Conservation (phyloP, 345 rosid species). For the Hibiscus syriacus region DNA sequence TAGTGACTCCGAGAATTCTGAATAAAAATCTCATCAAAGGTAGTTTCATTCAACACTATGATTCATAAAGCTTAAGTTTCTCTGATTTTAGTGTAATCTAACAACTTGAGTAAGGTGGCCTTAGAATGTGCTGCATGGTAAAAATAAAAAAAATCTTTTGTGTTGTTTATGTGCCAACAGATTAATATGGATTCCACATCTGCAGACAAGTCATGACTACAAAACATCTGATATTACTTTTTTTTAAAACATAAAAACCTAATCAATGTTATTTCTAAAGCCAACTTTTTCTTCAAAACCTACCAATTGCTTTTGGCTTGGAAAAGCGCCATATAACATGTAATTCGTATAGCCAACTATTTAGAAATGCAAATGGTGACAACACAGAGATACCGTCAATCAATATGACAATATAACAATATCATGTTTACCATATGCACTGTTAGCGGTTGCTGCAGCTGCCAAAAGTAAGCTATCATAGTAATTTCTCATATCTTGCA, state of each 20-base stretch:
- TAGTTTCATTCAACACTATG: not conserved
- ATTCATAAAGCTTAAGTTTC: not conserved
- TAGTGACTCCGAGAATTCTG: constrained; percentile 94
- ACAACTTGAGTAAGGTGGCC: not conserved
- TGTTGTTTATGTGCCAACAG: not conserved
- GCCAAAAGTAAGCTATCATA: constrained; percentile 95
- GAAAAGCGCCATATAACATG: not conserved
- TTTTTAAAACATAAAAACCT: not conserved
- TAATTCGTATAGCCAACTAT: not conserved
- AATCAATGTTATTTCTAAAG: not conserved
- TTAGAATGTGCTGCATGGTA: not conserved
- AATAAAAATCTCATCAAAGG: constrained; percentile 6
- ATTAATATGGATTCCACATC: not conserved
- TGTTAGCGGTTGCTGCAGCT: constrained; percentile 90
- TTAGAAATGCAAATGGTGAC: not conserved
- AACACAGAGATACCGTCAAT: not conserved
- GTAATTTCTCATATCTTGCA: constrained; percentile 86
- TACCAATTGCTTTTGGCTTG: not conserved
- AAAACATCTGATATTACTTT: not conserved
- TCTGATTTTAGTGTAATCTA: not conserved
- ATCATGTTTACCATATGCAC: constrained; percentile 65
- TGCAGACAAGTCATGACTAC: not conserved
- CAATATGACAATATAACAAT: not conserved
- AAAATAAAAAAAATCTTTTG: not conserved
- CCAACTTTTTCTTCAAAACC: not conserved